These are phyloP conservation scores for Gonapodya sp. DNA, from an alignment of 192 early-diverging fungal species.

Conservation along the genomic window DNA sequence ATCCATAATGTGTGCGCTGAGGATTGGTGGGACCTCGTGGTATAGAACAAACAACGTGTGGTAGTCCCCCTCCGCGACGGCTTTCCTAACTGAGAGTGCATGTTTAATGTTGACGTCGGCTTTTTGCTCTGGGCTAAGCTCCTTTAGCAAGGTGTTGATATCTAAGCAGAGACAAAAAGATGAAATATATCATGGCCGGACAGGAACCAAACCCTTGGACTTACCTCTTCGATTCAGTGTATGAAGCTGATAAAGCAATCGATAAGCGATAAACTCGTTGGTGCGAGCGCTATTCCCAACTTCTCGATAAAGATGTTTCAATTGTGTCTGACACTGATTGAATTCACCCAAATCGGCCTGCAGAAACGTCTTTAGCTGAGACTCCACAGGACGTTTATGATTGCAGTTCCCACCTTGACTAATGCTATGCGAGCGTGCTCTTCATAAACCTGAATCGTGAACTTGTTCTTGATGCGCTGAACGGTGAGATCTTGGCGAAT, in stretches of 20 bases:
- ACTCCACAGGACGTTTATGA: neutral
- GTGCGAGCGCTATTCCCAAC: slow-evolving; percentile 57
- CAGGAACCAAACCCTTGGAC: neutral
- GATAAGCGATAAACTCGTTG: slow-evolving; percentile 89
- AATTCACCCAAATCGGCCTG: slow-evolving; percentile 92
- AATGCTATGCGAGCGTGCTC: slow-evolving; percentile 89
- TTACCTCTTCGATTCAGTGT: slow-evolving; percentile 76
- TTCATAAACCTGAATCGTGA: slow-evolving; percentile 93
- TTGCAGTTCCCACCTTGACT: slow-evolving; percentile 57
- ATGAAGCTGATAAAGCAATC: slow-evolving; percentile 82
- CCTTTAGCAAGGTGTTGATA: slow-evolving; percentile 64
- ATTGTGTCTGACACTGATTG: slow-evolving; percentile 94
- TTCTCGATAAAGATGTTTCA: slow-evolving; percentile 72
- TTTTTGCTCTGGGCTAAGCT: slow-evolving; percentile 61
- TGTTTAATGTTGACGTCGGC: slow-evolving; percentile 54
- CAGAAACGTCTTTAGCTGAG: neutral
- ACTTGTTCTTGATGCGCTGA: slow-evolving; percentile 85
- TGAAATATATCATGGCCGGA: neutral
- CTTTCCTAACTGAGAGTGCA: slow-evolving; percentile 73
- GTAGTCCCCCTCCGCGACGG: slow-evolving; percentile 76
- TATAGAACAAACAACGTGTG: slow-evolving; percentile 76
- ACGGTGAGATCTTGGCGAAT: slow-evolving; percentile 94
- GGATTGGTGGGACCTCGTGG: slow-evolving; percentile 56
- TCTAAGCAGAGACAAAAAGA: slow-evolving; percentile 32
- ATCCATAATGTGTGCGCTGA: slow-evolving; percentile 86